phyloP scores from a whole-genome alignment of 208 protist genomes.

The Acanthamoeba healyi region DNA sequence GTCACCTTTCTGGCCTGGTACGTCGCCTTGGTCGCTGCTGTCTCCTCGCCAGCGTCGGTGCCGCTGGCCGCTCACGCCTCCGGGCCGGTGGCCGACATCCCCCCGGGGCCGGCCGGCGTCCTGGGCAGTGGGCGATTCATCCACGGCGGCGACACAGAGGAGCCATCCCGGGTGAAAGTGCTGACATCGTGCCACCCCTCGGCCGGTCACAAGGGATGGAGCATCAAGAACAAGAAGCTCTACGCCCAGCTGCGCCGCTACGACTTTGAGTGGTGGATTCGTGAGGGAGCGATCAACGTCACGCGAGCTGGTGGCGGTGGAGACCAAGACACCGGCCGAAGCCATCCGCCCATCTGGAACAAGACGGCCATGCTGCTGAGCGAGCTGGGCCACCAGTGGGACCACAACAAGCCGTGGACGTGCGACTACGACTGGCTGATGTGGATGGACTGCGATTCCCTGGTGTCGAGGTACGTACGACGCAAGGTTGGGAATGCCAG shows the following conservation, averaged over 20 bases:
- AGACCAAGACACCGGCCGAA: neutral
- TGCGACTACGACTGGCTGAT: constrained; percentile 20
- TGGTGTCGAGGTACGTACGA: constrained; percentile 12
- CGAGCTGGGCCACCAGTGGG: neutral
- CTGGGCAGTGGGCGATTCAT: neutral
- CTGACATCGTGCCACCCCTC: neutral
- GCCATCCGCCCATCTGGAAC: neutral
- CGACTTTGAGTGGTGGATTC: constrained; percentile 28
- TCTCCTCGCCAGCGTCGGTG: no score
- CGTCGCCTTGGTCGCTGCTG: neutral
- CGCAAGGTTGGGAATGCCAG: no score
- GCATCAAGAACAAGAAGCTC: constrained; percentile 3
- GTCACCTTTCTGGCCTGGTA: neutral
- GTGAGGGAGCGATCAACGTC: neutral
- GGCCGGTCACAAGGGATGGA: neutral
- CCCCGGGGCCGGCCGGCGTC: no score
- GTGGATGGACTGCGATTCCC: constrained; percentile 33
- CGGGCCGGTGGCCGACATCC: no score
- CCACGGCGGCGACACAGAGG: no score
- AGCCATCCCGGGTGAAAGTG: neutral
- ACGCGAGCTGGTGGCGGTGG: neutral
- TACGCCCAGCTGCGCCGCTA: constrained; percentile 12
- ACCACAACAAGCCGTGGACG: neutral
- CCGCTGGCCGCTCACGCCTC: no score
- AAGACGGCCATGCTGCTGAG: neutral